Conservation (phyloP, 1,284 basidiomycete genomes). For the Boletus sp. region DNA sequence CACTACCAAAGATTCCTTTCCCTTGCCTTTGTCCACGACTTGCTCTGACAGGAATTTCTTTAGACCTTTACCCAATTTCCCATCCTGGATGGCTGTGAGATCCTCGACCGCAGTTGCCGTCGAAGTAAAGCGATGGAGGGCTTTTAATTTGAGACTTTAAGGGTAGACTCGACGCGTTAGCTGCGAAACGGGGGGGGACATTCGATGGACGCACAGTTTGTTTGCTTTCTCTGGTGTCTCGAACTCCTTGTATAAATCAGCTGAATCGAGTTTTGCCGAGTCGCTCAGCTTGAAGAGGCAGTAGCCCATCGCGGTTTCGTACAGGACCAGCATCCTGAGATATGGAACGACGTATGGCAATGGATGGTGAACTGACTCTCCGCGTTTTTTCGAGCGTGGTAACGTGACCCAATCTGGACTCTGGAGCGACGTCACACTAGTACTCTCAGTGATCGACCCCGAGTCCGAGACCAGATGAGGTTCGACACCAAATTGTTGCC, state of each 20-base stretch:
- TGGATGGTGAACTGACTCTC: neutral
- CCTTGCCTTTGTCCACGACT: slow-evolving; percentile 83
- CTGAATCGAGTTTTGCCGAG: slow-evolving; percentile 81
- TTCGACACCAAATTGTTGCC: slow-evolving; percentile 1
- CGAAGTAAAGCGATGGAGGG: slow-evolving; percentile 93
- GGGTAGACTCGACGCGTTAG: neutral
- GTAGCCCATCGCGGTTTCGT: slow-evolving; percentile 89
- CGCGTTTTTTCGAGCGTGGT: slow-evolving; percentile 34
- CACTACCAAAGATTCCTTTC: slow-evolving; percentile 85
- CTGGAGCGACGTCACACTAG: neutral
- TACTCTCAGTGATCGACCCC: neutral
- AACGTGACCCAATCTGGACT: slow-evolving; percentile 20
- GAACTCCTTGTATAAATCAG: slow-evolving; percentile 90
- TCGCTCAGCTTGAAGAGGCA: slow-evolving; percentile 97
- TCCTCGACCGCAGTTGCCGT: slow-evolving; percentile 99
- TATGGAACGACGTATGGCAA: neutral
- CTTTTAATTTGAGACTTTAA: slow-evolving; percentile 85
- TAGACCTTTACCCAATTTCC: slow-evolving; percentile 88
- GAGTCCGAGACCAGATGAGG: neutral
- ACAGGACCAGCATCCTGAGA: slow-evolving; percentile 72
- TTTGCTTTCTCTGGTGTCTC: slow-evolving; percentile 88
- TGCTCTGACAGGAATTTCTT: slow-evolving; percentile 93
- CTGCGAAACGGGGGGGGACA: slow-evolving; percentile 3
- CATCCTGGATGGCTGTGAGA: slow-evolving; percentile 87
- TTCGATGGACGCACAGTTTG: slow-evolving; percentile 68